Conservation (phyloP, 2,329 filamentous ascomycete species). For the Polytolypa hystricis region DNA sequence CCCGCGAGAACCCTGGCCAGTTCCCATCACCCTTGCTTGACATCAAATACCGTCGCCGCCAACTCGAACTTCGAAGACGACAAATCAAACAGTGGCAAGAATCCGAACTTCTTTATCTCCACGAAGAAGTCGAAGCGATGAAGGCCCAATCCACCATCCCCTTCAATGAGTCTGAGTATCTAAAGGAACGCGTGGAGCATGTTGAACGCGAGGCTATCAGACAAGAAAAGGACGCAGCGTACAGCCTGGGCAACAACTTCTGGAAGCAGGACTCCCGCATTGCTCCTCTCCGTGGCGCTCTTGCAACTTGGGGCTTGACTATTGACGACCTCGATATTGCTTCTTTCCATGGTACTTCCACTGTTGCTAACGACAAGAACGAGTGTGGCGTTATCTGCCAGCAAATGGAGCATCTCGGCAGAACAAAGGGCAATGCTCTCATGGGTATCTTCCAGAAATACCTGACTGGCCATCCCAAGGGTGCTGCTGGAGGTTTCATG, state of each 20-base stretch:
- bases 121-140: constrained; percentile 86
- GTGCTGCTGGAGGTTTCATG: constrained; percentile 99
- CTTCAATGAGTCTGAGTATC: constrained; percentile 75
- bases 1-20: constrained; percentile 79
- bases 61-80: constrained; percentile 85
- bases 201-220: constrained; percentile 79
- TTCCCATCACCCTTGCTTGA: constrained; percentile 93
- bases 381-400: constrained; percentile 96
- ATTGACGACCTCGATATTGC: constrained; percentile 91
- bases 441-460: constrained; percentile 99
- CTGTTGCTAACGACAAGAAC: constrained; percentile 98
- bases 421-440: constrained; percentile 91
- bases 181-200: constrained; percentile 71
- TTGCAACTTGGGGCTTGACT: constrained; percentile 96
- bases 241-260: constrained; percentile 94
- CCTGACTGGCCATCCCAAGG: constrained; percentile 96
- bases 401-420: constrained; percentile 87
- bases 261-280: constrained; percentile 94
- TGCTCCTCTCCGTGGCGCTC: constrained; percentile 85
- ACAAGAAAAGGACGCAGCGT: constrained; percentile 86
- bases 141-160: constrained; percentile 59
- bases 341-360: constrained; percentile 98
- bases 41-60: constrained; percentile 92
- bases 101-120: constrained; percentile 81
- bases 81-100: constrained; percentile 97